phyloP scores from a whole-genome alignment of 768 basidiomycete species.

The Rhodotorula toruloides region DNA sequence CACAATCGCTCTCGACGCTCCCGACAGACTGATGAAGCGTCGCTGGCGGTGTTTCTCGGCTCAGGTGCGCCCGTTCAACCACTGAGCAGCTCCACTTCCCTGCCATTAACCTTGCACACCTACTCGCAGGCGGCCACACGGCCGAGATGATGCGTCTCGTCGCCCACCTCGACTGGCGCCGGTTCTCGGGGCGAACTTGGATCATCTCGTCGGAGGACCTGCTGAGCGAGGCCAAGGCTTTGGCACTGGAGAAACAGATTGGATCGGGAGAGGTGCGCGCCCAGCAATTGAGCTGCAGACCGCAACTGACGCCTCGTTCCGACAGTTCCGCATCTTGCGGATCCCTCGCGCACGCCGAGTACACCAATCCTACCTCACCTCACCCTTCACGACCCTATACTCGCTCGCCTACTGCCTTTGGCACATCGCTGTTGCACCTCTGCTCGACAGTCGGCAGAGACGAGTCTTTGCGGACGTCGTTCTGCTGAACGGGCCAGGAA shows the following conservation, averaged over 20 bases:
- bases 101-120: slow-evolving; percentile 24
- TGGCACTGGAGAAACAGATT: slow-evolving; percentile 55
- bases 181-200: slow-evolving; percentile 74
- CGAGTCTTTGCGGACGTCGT: slow-evolving; percentile 64
- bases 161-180: slow-evolving; percentile 60
- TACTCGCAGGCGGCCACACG: slow-evolving; percentile 77
- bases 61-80: slow-evolving; percentile 58
- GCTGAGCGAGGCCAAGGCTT: slow-evolving; percentile 68
- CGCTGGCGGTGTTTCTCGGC: slow-evolving; percentile 80
- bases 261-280: slow-evolving; percentile 16
- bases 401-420: slow-evolving; percentile 63
- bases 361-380: slow-evolving; percentile 69
- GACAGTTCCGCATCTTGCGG: slow-evolving; percentile 55
- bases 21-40: neutral
- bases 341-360: slow-evolving; percentile 85
- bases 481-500: slow-evolving; percentile 90
- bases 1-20: neutral
- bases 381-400: slow-evolving; percentile 59
- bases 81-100: slow-evolving; percentile 12
- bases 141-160: slow-evolving; percentile 72
- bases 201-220: slow-evolving; percentile 73
- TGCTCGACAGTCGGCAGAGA: slow-evolving; percentile 43
- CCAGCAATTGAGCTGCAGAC: neutral
- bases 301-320: neutral
- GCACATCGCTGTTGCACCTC: slow-evolving; percentile 57